Evolutionary conservation across 75 land plant genomes (phyloP).

Genomic region (Cupressus sempervirens): DNA sequence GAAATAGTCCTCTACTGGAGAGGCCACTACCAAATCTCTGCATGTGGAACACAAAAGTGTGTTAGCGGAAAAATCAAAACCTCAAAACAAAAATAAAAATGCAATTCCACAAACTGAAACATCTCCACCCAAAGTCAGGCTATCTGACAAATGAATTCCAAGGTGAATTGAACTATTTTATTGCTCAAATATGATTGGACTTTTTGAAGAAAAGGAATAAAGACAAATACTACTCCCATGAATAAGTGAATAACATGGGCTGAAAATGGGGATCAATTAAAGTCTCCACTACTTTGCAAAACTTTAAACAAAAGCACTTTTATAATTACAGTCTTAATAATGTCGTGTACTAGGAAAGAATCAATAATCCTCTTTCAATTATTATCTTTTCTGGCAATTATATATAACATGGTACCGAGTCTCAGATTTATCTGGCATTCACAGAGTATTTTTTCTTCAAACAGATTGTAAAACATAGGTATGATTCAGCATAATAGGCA

Average conservation of each 20-base stretch:
- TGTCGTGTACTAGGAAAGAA: not conserved
- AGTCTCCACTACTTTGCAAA: not conserved
- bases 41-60: not conserved
- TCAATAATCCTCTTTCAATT: not conserved
- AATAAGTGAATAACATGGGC: not conserved
- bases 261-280: not conserved
- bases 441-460: no score
- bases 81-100: not conserved
- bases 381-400: not conserved
- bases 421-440: no score
- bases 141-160: not conserved
- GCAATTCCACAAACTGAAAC: not conserved
- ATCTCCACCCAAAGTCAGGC: constrained; percentile 2
- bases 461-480: no score
- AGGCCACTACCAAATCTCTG: constrained; percentile 94
- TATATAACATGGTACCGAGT: not conserved
- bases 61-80: not conserved
- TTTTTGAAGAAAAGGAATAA: not conserved
- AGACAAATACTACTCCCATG: not conserved
- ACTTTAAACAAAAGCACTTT: not conserved
- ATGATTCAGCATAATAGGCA: no score
- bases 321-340: not conserved
- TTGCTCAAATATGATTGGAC: not conserved
- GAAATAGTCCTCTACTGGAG: constrained; percentile 97
- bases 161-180: not conserved